A percentile compares a stretch with the other conserved stretches of the same genome.
Evolutionary conservation across 2,329 filamentous ascomycete genomes (phyloP).

Genomic region (Phialophora chinensis): DNA sequence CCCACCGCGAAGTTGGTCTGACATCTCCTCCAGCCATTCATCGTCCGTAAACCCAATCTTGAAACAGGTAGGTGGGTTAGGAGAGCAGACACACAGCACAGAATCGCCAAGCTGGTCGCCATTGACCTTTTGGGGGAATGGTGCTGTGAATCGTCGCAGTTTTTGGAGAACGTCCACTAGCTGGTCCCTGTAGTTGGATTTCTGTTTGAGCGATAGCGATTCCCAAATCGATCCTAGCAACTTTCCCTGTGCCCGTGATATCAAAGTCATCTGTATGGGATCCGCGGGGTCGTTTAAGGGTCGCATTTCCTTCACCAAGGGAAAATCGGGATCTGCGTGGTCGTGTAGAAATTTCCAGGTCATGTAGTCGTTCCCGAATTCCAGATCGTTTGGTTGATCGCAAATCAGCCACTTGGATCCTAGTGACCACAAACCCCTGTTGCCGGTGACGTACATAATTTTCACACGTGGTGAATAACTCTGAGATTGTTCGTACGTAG

Average conservation of each 20-base stretch:
- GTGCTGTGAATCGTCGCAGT: background rate
- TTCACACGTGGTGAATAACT: background rate
- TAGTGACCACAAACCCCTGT: background rate
- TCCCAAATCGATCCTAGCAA: background rate
- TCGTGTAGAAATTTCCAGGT: background rate
- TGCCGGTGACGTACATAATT: background rate
- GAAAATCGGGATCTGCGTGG: background rate
- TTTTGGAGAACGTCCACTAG: background rate
- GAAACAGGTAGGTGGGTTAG: constrained; percentile 2
- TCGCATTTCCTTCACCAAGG: background rate
- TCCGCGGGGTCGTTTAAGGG: background rate
- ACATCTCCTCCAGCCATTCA: constrained; percentile 19
- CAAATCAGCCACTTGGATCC: background rate
- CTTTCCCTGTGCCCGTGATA: background rate
- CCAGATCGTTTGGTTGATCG: background rate
- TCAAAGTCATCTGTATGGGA: constrained; percentile 1
- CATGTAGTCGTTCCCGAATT: background rate
- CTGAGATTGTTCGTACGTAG: background rate
- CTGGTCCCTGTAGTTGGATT: background rate
- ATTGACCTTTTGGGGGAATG: constrained; percentile 19
- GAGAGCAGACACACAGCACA: background rate
- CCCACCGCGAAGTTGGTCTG: background rate
- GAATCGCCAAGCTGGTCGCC: constrained; percentile 10
- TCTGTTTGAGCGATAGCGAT: background rate
- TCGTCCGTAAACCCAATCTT: constrained; percentile 8